Percentiles rank a stretch among this genome's conserved stretches.
Evolutionary conservation across 768 basidiomycete species (phyloP).

Genomic region (Panus rudis): DNA sequence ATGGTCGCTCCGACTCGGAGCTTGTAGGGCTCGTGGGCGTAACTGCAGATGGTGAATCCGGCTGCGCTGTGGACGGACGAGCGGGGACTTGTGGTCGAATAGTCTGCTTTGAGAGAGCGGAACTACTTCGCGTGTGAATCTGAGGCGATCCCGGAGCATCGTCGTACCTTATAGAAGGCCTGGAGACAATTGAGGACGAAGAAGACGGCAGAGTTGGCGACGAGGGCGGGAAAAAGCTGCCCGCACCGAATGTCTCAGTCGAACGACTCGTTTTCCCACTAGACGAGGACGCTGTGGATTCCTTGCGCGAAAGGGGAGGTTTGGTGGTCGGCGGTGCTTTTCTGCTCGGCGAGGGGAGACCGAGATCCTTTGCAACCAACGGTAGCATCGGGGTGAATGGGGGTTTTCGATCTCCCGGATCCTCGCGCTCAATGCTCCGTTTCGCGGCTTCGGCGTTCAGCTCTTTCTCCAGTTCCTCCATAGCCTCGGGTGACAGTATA

Average conservation of each 20-base stretch:
- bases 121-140: neutral
- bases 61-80: conserved; percentile 33
- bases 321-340: conserved; percentile 2
- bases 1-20: conserved; percentile 26
- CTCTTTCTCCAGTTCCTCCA: conserved; percentile 53
- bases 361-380: conserved; percentile 17
- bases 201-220: too few species aligned
- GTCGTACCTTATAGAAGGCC: too few species aligned
- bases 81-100: conserved; percentile 6
- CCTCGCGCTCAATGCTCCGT: neutral
- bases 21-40: conserved; percentile 16
- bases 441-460: conserved; percentile 26
- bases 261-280: too few species aligned
- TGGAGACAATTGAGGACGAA: too few species aligned
- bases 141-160: too few species aligned
- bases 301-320: neutral
- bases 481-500: conserved; percentile 62
- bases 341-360: conserved; percentile 10
- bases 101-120: too few species aligned
- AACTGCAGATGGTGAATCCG: conserved; percentile 18
- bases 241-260: too few species aligned
- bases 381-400: conserved; percentile 17
- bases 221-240: too few species aligned
- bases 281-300: neutral
- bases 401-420: too few species aligned